Percentiles rank a stretch among this genome's conserved stretches.
phyloP scores from a whole-genome alignment of 192 early-diverging fungal genomes.

The Rhizophagus prolifer region DNA sequence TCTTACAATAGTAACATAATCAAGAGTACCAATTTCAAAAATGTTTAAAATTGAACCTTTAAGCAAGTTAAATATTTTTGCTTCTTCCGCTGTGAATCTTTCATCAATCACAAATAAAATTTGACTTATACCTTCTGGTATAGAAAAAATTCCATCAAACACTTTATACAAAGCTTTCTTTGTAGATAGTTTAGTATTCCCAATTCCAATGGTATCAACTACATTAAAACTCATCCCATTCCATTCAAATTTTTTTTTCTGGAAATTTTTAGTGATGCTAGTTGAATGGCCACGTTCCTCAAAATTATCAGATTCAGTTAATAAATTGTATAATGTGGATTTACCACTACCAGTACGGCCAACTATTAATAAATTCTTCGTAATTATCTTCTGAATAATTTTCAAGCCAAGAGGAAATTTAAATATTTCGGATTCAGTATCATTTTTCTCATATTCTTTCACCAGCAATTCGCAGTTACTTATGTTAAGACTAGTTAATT shows the following conservation, averaged over 20 bases:
- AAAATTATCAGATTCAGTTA: background rate
- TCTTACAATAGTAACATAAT: conserved; percentile 10
- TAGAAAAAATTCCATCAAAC: background rate
- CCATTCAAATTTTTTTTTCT: background rate
- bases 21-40: background rate
- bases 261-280: background rate
- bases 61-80: background rate
- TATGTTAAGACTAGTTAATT: no score
- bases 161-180: background rate
- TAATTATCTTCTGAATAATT: no score
- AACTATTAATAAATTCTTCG: background rate
- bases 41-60: background rate
- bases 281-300: background rate
- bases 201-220: conserved; percentile 4
- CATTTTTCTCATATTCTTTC: no score
- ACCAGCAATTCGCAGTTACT: no score
- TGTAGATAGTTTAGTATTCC: background rate
- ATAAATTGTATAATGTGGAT: conserved; percentile 6
- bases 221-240: background rate
- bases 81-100: background rate
- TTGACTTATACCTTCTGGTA: background rate
- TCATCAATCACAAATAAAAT: background rate
- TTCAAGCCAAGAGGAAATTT: no score
- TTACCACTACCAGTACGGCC: conserved; percentile 1
- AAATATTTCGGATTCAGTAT: no score